A percentile compares a stretch with the other conserved stretches of the same genome.
Evolutionary conservation across 2,329 filamentous ascomycete species (phyloP).

Genomic region (Geosmithia morbida): DNA sequence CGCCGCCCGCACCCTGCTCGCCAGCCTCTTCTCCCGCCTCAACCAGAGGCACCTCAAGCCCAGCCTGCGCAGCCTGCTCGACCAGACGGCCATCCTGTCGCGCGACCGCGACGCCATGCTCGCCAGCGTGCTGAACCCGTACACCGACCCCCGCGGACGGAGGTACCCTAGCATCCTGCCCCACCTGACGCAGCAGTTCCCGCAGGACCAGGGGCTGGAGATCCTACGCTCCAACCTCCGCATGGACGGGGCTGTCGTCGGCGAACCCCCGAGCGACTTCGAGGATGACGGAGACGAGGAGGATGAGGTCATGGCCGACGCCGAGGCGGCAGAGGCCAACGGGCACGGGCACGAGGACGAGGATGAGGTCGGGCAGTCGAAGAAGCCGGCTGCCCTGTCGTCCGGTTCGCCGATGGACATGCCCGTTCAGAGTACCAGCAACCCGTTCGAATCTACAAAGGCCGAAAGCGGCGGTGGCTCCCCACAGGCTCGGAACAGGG

Average conservation of each 20-base stretch:
- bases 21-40: slow-evolving; percentile 44
- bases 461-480: slow-evolving; percentile 4
- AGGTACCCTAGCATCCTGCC: slow-evolving; percentile 65
- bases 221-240: slow-evolving; percentile 49
- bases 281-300: slow-evolving; percentile 16
- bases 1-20: slow-evolving; percentile 49
- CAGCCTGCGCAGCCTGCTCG: slow-evolving; percentile 58
- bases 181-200: slow-evolving; percentile 55
- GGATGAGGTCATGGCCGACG: slow-evolving; percentile 20
- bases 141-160: slow-evolving; percentile 46
- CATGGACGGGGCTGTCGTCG: slow-evolving; percentile 1
- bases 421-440: slow-evolving; percentile 15
- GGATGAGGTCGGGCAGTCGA: slow-evolving; percentile 4
- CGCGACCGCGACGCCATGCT: slow-evolving; percentile 59
- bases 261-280: slow-evolving; percentile 14
- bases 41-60: slow-evolving; percentile 55
- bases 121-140: slow-evolving; percentile 69
- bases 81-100: slow-evolving; percentile 65
- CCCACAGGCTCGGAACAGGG: slow-evolving; percentile 4
- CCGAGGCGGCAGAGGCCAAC: slow-evolving; percentile 11
- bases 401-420: slow-evolving; percentile 9
- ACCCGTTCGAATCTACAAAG: slow-evolving; percentile 18
- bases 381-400: slow-evolving; percentile 6
- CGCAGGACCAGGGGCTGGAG: slow-evolving; percentile 53
- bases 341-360: slow-evolving; percentile 8